Base-by-base conservation (phyloP, 495 filamentous ascomycete species). In the Xylaria telfairii region DNA sequence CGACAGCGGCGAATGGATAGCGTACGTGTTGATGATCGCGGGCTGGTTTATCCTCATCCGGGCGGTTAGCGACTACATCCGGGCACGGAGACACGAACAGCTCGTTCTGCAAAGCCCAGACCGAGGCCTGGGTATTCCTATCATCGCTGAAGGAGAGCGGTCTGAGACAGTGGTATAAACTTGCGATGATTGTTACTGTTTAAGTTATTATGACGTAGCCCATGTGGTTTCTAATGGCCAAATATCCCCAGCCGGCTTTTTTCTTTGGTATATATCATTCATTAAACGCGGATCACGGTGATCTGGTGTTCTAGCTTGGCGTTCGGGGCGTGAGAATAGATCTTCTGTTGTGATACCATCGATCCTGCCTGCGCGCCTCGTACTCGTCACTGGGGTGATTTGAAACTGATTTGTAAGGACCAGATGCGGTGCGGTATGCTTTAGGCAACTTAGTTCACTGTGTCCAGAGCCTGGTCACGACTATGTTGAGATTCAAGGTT, bases 41-140 rank as follows among this genome's bases (percentile, higher is more conserved):
- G 96, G 96, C 3, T 99, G 96, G 96, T 98, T 98, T 73, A 93
- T 99, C 63, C 81, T 99, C 65, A 98, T 99, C 71, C 87, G 93
- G 76, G 88, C 93, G 17, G 91, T 97, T 59, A 93, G 90, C 76
- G 94, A 98, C 76, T 98, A 94, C 79, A 80, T 98, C 57, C 90
- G 89, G 67, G 95, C 93, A 54, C 85, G 95, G 76, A 88, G 92
- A 75, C 96, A 97, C 79, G 95, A 98, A 83, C 92, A 94, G 76
- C 84, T 99, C 54, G 93, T 99, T 9, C 79, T 98, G 73, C 94
- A 97, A 79, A 98, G 95, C 78, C 96, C 96, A 7, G 96, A 97
- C 72, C 87, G 96, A 53, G 96, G 96, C 13, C 82, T 98, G 53
- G 89, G 89, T 8, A 89, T 97, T 32, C 91, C 96, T 19, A 87